Percentiles rank a stretch among this genome's conserved stretches.
Evolutionary conservation across 768 basidiomycete species (phyloP).

Genomic region (Asterophora parasitica): DNA sequence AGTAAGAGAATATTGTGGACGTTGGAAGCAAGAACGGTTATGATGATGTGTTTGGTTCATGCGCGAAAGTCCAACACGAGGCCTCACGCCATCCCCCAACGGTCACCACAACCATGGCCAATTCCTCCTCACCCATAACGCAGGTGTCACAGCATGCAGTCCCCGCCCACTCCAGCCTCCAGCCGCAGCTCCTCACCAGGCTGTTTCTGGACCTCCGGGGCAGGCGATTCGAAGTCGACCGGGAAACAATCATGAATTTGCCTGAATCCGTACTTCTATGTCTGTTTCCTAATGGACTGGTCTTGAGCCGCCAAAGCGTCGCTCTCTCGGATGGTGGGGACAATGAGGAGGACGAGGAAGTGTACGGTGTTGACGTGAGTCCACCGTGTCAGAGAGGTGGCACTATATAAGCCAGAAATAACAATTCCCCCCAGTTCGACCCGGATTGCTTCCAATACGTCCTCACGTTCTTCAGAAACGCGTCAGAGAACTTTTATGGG

Average conservation of each 20-base stretch:
- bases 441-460: slow-evolving; percentile 95
- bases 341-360: slow-evolving; percentile 82
- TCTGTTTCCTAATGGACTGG: slow-evolving; percentile 95
- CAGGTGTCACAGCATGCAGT: slow-evolving; percentile 61
- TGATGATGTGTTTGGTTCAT: slow-evolving; percentile 17
- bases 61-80: slow-evolving; percentile 1
- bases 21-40: slow-evolving; percentile 4
- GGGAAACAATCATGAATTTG: slow-evolving; percentile 97
- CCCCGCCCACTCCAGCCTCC: slow-evolving; percentile 64
- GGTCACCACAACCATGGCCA: slow-evolving; percentile 30
- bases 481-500: slow-evolving; percentile 91
- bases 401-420: slow-evolving; percentile 2
- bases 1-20: too few species aligned
- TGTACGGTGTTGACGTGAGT: slow-evolving; percentile 95
- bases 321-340: slow-evolving; percentile 71
- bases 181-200: slow-evolving; percentile 84
- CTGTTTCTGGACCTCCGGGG: slow-evolving; percentile 92
- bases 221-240: slow-evolving; percentile 86
- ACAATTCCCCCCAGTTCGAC: slow-evolving; percentile 67
- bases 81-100: slow-evolving; percentile 7
- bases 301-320: slow-evolving; percentile 81
- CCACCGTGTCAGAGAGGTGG: not conserved
- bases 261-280: slow-evolving; percentile 96
- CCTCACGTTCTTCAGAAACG: slow-evolving; percentile 84
- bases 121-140: slow-evolving; percentile 49